Base-by-base conservation (phyloP, 495 filamentous ascomycete genomes). In the Neurospora sp. region DNA sequence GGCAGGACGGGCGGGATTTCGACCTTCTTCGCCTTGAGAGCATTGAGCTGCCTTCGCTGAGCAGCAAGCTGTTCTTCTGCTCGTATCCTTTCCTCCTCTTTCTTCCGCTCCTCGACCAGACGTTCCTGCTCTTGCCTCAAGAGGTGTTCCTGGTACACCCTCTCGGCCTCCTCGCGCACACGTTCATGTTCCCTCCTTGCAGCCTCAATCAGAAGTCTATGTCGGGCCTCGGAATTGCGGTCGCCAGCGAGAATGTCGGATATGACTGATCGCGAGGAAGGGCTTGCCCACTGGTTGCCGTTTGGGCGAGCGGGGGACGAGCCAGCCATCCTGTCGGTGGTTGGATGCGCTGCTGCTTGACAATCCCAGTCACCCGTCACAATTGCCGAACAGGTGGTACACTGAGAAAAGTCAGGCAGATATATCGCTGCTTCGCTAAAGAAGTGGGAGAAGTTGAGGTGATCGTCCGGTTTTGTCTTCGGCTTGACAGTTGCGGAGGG, bases 151-250 rank as follows among this genome's bases (percentile, higher is more conserved):
- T 81, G 83, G 77, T 72, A 84, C 8, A 79, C 86, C 72, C 76
- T 84, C 75, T 82, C 83, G 66, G 92, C 92, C 37, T 87, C 85
- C 72, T 89, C 84, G 18, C 90, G 84, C 18, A 94, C 84, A 16
- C 86, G 85, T 2, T 91, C 87, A 76, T 94, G 91, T 73, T 88
- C 85, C 27, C 82, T 85, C 16, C 86, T 87, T 1, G 89, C 91
- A 54, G 86, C 82, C 48, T 89, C 88, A 18, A 95, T 86, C 2
- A 91, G 88, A 69, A 85, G 85, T 72, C 85, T 85, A 73, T 93
- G 90, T 7, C 83, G 82, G 20, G 82, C 77, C 69, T 82, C 83
- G 23, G 84, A 82, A 72, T 87, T 84, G n/a, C 84, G 77, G 44
- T 75, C 74, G 44, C 84, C 83, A 69, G 69, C 39, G 11, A 86